A percentile compares a stretch with the other conserved stretches of the same genome.
These are phyloP conservation scores for Fusarium succisae DNA, from an alignment of 2,329 filamentous ascomycete genomes.

Conservation along the genomic window DNA sequence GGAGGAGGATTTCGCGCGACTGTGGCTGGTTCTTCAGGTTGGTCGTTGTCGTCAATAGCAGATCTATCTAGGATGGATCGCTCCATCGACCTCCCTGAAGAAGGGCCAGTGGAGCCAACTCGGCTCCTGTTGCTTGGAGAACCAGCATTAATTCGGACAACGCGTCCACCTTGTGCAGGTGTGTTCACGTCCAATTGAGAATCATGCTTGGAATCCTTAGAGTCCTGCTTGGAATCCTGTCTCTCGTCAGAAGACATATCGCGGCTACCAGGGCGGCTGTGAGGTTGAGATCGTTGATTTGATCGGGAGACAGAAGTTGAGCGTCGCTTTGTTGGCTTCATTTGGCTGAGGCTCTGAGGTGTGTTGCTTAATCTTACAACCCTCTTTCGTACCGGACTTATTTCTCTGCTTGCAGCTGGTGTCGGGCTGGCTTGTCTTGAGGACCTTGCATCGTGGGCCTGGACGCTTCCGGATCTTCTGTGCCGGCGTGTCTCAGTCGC, in stretches of 20 bases:
- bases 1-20: slow-evolving; percentile 58
- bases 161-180: slow-evolving; percentile 60
- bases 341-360: slow-evolving; percentile 55
- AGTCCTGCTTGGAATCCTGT: slow-evolving; percentile 41
- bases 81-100: slow-evolving; percentile 50
- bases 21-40: slow-evolving; percentile 60
- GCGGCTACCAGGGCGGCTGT: slow-evolving; percentile 52
- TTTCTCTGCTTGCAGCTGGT: slow-evolving; percentile 54
- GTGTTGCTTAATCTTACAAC: slow-evolving; percentile 66
- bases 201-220: slow-evolving; percentile 37
- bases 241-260: slow-evolving; percentile 55
- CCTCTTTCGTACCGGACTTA: slow-evolving; percentile 64
- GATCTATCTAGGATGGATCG: slow-evolving; percentile 49
- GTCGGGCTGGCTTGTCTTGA: slow-evolving; percentile 56
- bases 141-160: slow-evolving; percentile 64
- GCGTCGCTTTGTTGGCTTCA: slow-evolving; percentile 54
- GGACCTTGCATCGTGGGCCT: slow-evolving; percentile 49
- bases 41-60: slow-evolving; percentile 56
- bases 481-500: slow-evolving; percentile 56
- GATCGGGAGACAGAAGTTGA: slow-evolving; percentile 61
- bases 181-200: slow-evolving; percentile 60
- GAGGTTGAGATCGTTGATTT: slow-evolving; percentile 44
- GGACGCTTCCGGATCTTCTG: slow-evolving; percentile 59
- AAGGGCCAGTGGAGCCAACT: slow-evolving; percentile 49
- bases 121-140: slow-evolving; percentile 59